Evolutionary conservation across 139 green algal genomes (phyloP).

Genomic region (Closterium sp.): DNA sequence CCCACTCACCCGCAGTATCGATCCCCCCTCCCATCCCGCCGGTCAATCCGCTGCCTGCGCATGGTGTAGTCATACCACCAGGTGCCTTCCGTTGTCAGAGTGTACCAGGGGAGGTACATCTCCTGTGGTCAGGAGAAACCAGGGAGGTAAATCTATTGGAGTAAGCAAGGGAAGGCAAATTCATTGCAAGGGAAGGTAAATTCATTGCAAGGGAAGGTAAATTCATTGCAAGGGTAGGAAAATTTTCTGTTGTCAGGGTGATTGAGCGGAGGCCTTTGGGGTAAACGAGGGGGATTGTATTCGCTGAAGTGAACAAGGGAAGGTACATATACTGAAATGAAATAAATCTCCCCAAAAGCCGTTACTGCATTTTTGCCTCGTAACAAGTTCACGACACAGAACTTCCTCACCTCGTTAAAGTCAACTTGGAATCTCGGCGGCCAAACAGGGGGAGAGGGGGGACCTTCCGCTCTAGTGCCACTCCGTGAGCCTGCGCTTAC

Average conservation of each 20-base stretch:
- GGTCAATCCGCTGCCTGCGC: slow-evolving; percentile 13
- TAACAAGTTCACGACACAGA: too few relatives aligned
- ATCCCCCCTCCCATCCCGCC: slow-evolving; percentile 3
- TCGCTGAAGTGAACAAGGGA: not conserved
- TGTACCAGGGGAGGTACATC: slow-evolving; percentile 15
- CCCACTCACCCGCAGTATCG: slow-evolving; percentile 32
- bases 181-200: too few relatives aligned
- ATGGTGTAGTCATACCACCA: slow-evolving; percentile 12
- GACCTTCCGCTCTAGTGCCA: too few relatives aligned
- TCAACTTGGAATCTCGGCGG: not conserved
- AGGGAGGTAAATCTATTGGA: not conserved
- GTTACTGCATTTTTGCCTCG: too few relatives aligned
- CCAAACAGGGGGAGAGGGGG: not conserved
- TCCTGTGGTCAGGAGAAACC: not conserved
- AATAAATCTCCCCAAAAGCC: too few relatives aligned
- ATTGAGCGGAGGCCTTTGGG: too few relatives aligned
- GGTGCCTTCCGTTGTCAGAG: slow-evolving; percentile 18
- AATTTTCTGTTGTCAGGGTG: too few relatives aligned
- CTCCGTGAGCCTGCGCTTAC: too few relatives aligned
- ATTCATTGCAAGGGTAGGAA: too few relatives aligned
- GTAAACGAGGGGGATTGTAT: too few relatives aligned
- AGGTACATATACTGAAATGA: not conserved
- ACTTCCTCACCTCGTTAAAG: not conserved
- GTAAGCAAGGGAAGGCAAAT: too few relatives aligned
- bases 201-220: too few relatives aligned